phyloP scores from a whole-genome alignment of 106 monocot species.

The Vanilla planifolia region DNA sequence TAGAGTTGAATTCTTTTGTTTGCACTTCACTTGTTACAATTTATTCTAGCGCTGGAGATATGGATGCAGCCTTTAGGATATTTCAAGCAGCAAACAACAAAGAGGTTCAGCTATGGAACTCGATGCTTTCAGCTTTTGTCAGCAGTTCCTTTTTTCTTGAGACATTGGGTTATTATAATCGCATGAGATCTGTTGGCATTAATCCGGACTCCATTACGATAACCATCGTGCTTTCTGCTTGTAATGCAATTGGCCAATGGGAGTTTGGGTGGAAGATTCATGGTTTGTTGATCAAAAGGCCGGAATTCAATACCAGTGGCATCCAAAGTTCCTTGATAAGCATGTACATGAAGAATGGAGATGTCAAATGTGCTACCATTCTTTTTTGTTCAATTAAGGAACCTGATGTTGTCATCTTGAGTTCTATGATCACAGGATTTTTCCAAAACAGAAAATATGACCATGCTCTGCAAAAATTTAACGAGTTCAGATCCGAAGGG shows the following conservation, averaged over 20 bases:
- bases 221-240: constrained; percentile 31
- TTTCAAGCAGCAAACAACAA: constrained; percentile 9
- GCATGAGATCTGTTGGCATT: constrained; percentile 10
- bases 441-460: constrained; percentile 22
- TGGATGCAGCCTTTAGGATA: constrained; percentile 15
- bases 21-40: constrained; percentile 23
- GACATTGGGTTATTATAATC: constrained; percentile 20
- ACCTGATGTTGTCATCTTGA: constrained; percentile 28
- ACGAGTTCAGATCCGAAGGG: constrained; percentile 19
- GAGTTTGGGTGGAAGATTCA: constrained; percentile 32
- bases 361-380: constrained; percentile 5
- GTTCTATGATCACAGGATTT: constrained; percentile 40
- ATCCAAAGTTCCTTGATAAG: constrained; percentile 31
- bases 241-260: constrained; percentile 1
- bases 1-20: constrained; percentile 25
- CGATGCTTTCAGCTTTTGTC: constrained; percentile 31
- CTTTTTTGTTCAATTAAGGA: constrained; percentile 26
- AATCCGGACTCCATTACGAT: constrained; percentile 30
- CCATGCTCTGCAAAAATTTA: constrained; percentile 13
- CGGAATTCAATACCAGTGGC: constrained; percentile 1
- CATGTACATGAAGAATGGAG: constrained; percentile 43
- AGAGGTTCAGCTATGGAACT: constrained; percentile 34
- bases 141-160: constrained; percentile 4
- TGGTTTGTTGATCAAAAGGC: constrained; percentile 33
- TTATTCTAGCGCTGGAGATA: constrained; percentile 15